A percentile compares a stretch with the other conserved stretches of the same genome.
phyloP scores from a whole-genome alignment of 352 stramenopile genomes.

The Aphanomyces cochlioides region DNA sequence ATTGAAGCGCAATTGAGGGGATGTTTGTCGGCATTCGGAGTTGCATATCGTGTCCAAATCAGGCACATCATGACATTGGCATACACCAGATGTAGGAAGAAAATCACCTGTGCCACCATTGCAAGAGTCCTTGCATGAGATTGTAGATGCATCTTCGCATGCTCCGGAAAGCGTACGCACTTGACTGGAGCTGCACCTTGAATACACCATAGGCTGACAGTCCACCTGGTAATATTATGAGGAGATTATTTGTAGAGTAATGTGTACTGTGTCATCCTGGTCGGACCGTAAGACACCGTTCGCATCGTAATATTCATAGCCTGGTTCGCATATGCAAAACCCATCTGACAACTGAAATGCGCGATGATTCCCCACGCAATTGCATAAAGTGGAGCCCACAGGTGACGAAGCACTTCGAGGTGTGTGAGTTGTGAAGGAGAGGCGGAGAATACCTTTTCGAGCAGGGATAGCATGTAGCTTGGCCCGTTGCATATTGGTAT shows the following conservation, averaged over 20 bases:
- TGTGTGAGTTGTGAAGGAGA: background rate
- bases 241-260: background rate
- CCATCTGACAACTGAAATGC: constrained; percentile 89
- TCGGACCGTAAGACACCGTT: constrained; percentile 76
- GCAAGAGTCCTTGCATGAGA: constrained; percentile 55
- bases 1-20: constrained; percentile 57
- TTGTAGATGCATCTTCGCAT: constrained; percentile 49
- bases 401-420: constrained; percentile 43
- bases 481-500: constrained; percentile 69
- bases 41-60: constrained; percentile 81
- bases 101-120: constrained; percentile 69
- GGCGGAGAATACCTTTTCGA: constrained; percentile 49
- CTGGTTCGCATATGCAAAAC: constrained; percentile 88
- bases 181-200: constrained; percentile 68
- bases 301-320: constrained; percentile 89
- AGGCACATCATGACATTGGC: constrained; percentile 73
- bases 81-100: constrained; percentile 76
- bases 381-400: constrained; percentile 60
- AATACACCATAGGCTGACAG: constrained; percentile 90
- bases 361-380: constrained; percentile 81
- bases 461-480: constrained; percentile 78
- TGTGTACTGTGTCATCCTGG: constrained; percentile 49
- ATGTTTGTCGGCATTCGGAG: constrained; percentile 56
- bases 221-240: constrained; percentile 52
- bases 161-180: constrained; percentile 66